Evolutionary conservation across 1,139 yeast genomes (phyloP).

Genomic region (Hyphopichia khmerensis): DNA sequence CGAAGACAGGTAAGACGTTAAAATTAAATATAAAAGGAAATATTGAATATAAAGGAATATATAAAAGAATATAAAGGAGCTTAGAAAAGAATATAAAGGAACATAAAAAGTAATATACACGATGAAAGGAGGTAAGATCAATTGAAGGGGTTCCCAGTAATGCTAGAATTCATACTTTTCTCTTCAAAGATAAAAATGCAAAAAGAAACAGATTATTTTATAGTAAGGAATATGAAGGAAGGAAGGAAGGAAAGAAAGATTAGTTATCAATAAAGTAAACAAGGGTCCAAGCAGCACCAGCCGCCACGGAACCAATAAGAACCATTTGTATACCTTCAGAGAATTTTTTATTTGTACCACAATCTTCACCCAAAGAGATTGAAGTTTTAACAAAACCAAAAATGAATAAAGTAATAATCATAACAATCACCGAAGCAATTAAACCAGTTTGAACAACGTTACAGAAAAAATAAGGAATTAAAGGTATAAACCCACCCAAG

Average conservation of each 20-base stretch:
- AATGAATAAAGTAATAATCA: constrained; percentile 80
- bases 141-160: neutral
- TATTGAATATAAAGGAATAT: too few relatives aligned
- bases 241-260: neutral
- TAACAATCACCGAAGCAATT: constrained; percentile 69
- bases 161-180: neutral
- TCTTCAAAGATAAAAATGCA: too few relatives aligned
- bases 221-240: too few relatives aligned
- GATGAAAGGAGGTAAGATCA: neutral
- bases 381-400: constrained; percentile 87
- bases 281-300: constrained; percentile 94
- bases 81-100: too few relatives aligned
- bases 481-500: constrained; percentile 79
- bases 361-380: constrained; percentile 79
- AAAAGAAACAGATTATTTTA: too few relatives aligned
- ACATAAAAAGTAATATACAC: too few relatives aligned
- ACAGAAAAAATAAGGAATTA: constrained; percentile 78
- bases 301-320: constrained; percentile 90
- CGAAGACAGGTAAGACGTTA: neutral
- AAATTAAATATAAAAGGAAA: neutral
- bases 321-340: constrained; percentile 90
- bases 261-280: constrained; percentile 69
- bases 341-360: constrained; percentile 59
- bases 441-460: constrained; percentile 73
- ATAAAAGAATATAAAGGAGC: too few relatives aligned